Evolutionary conservation across 805 yeast genomes (phyloP), one percentile per base, ranked within the genome.

Genomic region (Candida orba): DNA sequence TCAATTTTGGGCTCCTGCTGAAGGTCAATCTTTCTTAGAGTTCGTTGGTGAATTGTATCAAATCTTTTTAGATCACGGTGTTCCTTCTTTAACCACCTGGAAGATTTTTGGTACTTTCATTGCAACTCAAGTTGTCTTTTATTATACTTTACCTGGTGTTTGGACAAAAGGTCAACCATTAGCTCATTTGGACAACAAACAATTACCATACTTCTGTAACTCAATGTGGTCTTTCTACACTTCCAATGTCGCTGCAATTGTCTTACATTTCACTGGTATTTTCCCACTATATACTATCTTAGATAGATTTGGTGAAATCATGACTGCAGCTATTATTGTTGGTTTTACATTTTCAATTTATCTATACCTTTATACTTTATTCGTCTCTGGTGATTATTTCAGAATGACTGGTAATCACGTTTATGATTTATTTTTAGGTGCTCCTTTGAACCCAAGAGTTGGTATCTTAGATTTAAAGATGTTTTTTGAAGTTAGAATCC

Each of bases 401-500:
- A 73, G 93, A 50, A 79, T 91, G 91, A 81, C 97, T 8, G 97
- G 98, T 20, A 87, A 84, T 64, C 83, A 76, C 57, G 64, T 93
- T 52, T 91, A 89, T 60, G 99, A 93, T 65, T 72, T 88, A 58
- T 93, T 93, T 69, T 81, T 93, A 95, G 99, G 99, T 39, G 96
- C 96, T 14, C 95, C 97, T 35, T 76, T 93, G 62, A 93, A 93
- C 66, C 99, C 99, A 50, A 76, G 99, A 63, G 72, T 91, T 60
- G 98, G 97, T 35, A 82, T 81, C 54, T 74, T 91, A 56, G 99
- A 93, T 66, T 71, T 88, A 63, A 93, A 93, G 73, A 88, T 93
- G 95, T 93, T 93, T 66, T 91, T 89, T 62, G 99, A 93, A 67
- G 97, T 93, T 36, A 80, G 99, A 63, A 72, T 93, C 47, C 99